Base-by-base conservation (phyloP, 176 grass and related monocot species). In the Neostapfia colusana region DNA sequence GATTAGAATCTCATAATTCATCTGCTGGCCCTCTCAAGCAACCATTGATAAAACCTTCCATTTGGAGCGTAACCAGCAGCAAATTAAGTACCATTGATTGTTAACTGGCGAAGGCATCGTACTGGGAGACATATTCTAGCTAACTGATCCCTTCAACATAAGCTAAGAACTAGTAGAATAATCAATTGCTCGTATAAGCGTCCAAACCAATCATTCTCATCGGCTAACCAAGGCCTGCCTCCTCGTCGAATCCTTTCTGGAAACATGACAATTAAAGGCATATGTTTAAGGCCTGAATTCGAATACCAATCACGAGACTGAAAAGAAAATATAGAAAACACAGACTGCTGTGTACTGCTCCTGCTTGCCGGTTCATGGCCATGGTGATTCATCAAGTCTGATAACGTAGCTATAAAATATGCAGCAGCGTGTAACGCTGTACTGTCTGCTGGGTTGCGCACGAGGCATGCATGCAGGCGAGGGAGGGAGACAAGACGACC, bases 121-220 rank as follows among this genome's bases (percentile, higher is more conserved):
- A 61, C 63, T 83, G 21, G 12, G 18, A 55, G 63, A 54, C 24
- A 70, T 63, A 76, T 76, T 82, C 65, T 69, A 70, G 55, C 45
- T 56, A 70, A 63, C 45, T 56, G 53, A 56, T 21, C 8, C 20
- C n/a, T 23, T 23, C n/a, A 24, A 10, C 3, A 24, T 58, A 26
- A 58, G 55, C 55, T 13, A 58, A 58, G 23, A 9, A 26, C 24
- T 12, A 58, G 31, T 31, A 31, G 3, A 25, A 5, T 58, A 58
- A 25, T 26, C 24, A 76, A 45, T 50, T 53, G 16, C 16, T 26
- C 56, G 10, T 58, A 65, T 39, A 82, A 78, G 34, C 60, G 79
- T 83, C 66, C 79, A 78, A 82, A 73, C 67, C 79, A 87, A 82
- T 82, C 85, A 87, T 87, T 78, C 56, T 38, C 65, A 70, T 51